These are phyloP conservation scores for Gremmenia infestans DNA, from an alignment of 2,329 filamentous ascomycete species.

Conservation along the genomic window DNA sequence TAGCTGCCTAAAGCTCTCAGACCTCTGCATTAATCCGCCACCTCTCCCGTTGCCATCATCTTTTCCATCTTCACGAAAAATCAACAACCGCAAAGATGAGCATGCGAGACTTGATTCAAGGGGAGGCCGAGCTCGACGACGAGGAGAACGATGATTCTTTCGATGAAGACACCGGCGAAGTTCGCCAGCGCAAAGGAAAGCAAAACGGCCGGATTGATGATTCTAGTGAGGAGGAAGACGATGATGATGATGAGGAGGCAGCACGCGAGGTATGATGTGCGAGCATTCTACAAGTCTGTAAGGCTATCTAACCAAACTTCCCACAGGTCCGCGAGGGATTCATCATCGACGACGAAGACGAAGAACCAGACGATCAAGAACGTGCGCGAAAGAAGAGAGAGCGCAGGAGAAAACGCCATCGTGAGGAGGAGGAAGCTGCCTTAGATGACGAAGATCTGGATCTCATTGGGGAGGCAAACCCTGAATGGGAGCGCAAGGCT, in stretches of 20 bases:
- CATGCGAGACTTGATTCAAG: slow-evolving; percentile 75
- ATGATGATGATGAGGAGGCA: slow-evolving; percentile 87
- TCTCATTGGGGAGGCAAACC: slow-evolving; percentile 79
- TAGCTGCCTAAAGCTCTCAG: background rate
- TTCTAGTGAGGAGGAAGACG: slow-evolving; percentile 87
- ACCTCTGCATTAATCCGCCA: slow-evolving; percentile 6
- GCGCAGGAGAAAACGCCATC: slow-evolving; percentile 52
- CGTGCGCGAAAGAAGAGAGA: slow-evolving; percentile 54
- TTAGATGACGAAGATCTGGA: slow-evolving; percentile 96
- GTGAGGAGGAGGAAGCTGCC: slow-evolving; percentile 74
- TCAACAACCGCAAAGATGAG: slow-evolving; percentile 47
- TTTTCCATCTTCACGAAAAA: background rate
- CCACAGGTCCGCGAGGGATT: slow-evolving; percentile 83
- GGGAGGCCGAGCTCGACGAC: slow-evolving; percentile 81
- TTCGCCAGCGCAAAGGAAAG: slow-evolving; percentile 38
- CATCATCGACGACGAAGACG: slow-evolving; percentile 86
- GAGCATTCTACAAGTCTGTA: background rate
- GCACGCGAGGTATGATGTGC: slow-evolving; percentile 56
- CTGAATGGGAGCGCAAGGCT: slow-evolving; percentile 62
- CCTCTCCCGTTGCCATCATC: background rate
- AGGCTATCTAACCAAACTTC: slow-evolving; percentile 17
- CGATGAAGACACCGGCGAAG: slow-evolving; percentile 68
- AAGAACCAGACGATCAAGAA: slow-evolving; percentile 58
- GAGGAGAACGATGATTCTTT: slow-evolving; percentile 79
- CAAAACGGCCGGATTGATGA: slow-evolving; percentile 58